Percentiles rank a stretch among this genome's conserved stretches.
These are phyloP conservation scores for Xylariomycetidae sp. DNA, from an alignment of 2,329 filamentous ascomycete genomes.

Conservation along the genomic window DNA sequence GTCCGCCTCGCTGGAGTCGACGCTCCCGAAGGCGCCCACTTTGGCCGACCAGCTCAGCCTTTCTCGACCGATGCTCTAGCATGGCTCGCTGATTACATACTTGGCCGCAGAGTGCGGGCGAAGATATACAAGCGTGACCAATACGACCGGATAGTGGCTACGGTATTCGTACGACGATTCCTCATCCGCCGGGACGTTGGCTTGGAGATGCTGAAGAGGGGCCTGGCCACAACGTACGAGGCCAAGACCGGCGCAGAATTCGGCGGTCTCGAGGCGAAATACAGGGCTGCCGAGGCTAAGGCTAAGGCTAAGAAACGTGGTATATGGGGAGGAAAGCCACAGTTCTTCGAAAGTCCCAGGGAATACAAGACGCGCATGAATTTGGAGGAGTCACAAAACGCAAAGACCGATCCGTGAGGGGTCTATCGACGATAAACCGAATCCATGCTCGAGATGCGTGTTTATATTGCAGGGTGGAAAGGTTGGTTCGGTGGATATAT, in stretches of 20 bases:
- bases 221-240: constrained; percentile 88
- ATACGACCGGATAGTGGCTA: constrained; percentile 86
- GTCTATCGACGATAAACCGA: constrained; percentile 1
- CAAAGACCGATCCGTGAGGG: constrained; percentile 12
- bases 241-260: constrained; percentile 88
- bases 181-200: constrained; percentile 76
- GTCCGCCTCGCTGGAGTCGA: constrained; percentile 89
- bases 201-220: constrained; percentile 79
- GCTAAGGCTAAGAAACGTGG: constrained; percentile 63
- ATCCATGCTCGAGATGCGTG: too few species aligned
- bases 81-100: constrained; percentile 73
- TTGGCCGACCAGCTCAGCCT: constrained; percentile 83
- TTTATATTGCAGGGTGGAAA: too few species aligned
- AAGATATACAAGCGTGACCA: constrained; percentile 83
- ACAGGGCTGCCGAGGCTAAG: constrained; percentile 60
- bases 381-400: constrained; percentile 18
- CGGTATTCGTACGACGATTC: constrained; percentile 68
- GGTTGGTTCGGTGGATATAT: constrained; percentile 2
- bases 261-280: constrained; percentile 62
- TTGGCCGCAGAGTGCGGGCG: constrained; percentile 71
- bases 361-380: constrained; percentile 69
- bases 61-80: constrained; percentile 73
- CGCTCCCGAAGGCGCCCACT: constrained; percentile 89
- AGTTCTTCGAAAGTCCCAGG: constrained; percentile 73
- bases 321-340: constrained; percentile 68